Evolutionary conservation across 1,284 basidiomycete genomes (phyloP).

Genomic region (Ustilago shanxiensis): DNA sequence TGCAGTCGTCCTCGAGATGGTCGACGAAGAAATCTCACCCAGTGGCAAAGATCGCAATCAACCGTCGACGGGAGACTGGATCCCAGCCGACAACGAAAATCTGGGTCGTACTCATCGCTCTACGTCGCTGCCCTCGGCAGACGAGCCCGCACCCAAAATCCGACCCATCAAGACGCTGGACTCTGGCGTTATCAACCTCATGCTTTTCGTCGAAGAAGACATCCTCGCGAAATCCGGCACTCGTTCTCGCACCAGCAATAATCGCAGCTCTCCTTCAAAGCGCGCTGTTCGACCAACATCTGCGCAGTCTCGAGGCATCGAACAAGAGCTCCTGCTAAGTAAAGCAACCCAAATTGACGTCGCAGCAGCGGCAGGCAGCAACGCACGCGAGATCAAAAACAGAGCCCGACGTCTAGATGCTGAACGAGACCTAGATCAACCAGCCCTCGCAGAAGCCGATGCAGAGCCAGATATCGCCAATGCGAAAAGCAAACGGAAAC

Average conservation of each 20-base stretch:
- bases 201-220: conserved; percentile 56
- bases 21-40: conserved; percentile 73
- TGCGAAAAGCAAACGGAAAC: conserved; percentile 44
- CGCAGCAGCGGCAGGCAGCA: conserved; percentile 10
- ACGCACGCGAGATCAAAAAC: conserved; percentile 37
- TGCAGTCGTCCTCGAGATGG: conserved; percentile 83
- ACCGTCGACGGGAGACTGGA: conserved; percentile 46
- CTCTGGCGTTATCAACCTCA: conserved; percentile 50
- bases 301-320: conserved; percentile 23
- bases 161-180: conserved; percentile 54
- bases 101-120: conserved; percentile 22
- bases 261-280: conserved; percentile 1
- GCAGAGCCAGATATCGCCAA: conserved; percentile 32
- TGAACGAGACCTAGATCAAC: conserved; percentile 48
- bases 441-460: conserved; percentile 30
- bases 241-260: background rate
- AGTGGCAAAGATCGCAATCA: conserved; percentile 24
- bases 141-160: conserved; percentile 26
- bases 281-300: conserved; percentile 16
- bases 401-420: conserved; percentile 36
- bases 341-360: conserved; percentile 43
- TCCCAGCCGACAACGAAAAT: conserved; percentile 39
- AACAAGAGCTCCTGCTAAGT: conserved; percentile 28
- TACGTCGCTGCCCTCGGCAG: background rate
- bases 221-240: conserved; percentile 39